phyloP scores from a whole-genome alignment of 371 early-diverging fungal genomes.

The Apophysomyces variabilis region DNA sequence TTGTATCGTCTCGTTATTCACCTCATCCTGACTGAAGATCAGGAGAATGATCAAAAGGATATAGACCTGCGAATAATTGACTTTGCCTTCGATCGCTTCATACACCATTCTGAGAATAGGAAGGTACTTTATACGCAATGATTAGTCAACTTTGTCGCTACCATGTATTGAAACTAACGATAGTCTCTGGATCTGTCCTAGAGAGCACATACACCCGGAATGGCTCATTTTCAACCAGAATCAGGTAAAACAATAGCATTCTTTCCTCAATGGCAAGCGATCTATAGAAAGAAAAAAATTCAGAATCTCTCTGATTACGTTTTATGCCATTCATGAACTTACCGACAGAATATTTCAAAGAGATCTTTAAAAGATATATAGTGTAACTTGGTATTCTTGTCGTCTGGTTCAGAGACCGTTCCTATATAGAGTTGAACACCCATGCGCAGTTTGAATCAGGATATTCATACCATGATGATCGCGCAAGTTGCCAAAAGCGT shows the following conservation, averaged over 20 bases:
- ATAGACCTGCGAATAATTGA: slow-evolving; percentile 71
- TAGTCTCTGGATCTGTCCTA: slow-evolving; percentile 75
- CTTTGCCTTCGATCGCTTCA: slow-evolving; percentile 66
- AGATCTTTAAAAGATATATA: slow-evolving; percentile 66
- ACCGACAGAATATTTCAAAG: slow-evolving; percentile 68
- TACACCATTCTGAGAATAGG: slow-evolving; percentile 72
- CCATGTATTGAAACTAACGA: slow-evolving; percentile 41
- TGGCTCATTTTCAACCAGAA: slow-evolving; percentile 69
- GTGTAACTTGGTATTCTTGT: slow-evolving; percentile 43
- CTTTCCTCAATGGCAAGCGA: slow-evolving; percentile 69
- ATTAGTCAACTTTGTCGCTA: background rate
- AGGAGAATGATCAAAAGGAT: slow-evolving; percentile 68
- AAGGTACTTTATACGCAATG: slow-evolving; percentile 52
- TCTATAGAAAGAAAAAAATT: slow-evolving; percentile 26
- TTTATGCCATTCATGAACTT: slow-evolving; percentile 9
- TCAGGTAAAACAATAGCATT: slow-evolving; percentile 68
- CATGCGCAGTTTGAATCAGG: no score
- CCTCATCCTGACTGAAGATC: slow-evolving; percentile 74
- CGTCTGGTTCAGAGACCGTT: slow-evolving; percentile 22
- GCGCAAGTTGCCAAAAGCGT: slow-evolving; percentile 55
- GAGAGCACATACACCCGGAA: slow-evolving; percentile 78
- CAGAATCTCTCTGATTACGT: no score
- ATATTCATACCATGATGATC: slow-evolving; percentile 60
- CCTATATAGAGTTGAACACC: background rate
- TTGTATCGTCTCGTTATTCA: slow-evolving; percentile 75